Base-by-base conservation (phyloP, 116 monocot species). In the Phalaenopsis hybrid region DNA sequence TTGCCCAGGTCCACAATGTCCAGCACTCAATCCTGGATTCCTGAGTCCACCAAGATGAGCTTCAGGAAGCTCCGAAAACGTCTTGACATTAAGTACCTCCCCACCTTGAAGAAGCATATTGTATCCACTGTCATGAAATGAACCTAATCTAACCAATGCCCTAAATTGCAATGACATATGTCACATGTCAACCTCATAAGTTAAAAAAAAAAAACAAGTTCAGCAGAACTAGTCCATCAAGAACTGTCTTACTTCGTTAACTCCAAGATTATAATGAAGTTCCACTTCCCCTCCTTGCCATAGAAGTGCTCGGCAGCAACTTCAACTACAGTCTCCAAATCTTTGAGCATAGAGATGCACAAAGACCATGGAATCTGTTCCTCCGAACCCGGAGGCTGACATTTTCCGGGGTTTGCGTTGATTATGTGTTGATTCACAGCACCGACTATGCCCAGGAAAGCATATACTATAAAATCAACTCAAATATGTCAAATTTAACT, bases 21-120 rank as follows among this genome's bases (percentile, higher is more conserved):
- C 84, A 81, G 10, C 77, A 75, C 83, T 83, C 58, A 45, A 82
- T 76, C 78, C 82, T 80, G 45, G 11, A 76, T 49, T 76, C 33
- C 59, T 51, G 4, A 49, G 31, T 68, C 67, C 79, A 78, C 57
- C 70, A 75, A 78, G 25, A 75, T 76, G 57, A 33, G 50, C 46
- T 58, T 67, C 77, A 8, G 70, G 49, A 77, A 23, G 45, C 55
- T 82, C 58, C 34, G 68, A 23, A 13, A 37, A 48, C 77, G 81
- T 77, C 33, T 87, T 83, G 49, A 68, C 80, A 77, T 96, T 91
- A 61, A 50, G 75, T 11, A 79, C 59, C 79, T 89, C 96, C 52
- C 96, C 96, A 80, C 94, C 96, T 90, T 92, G 91, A 82, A 96
- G 75, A 18, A 96, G 91, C 91, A 96, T 92, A 83, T 86, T 89